phyloP scores from a whole-genome alignment of 148 eudicot genomes.

The Arbutus unedo region DNA sequence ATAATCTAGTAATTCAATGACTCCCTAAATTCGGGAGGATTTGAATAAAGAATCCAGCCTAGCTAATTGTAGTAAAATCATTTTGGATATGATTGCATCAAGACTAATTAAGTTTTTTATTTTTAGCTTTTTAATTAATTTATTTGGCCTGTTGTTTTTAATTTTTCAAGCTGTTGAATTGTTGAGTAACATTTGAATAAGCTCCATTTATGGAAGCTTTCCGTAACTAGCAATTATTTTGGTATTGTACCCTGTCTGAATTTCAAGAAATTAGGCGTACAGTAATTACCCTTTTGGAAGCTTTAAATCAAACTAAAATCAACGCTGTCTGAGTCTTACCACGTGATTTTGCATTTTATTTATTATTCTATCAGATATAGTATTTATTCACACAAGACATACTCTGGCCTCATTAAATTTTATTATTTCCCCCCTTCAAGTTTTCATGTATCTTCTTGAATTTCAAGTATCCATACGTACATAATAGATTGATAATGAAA shows the following conservation, averaged over 20 bases:
- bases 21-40: too few relatives aligned
- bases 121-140: background rate
- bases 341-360: background rate
- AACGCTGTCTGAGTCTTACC: background rate
- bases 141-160: background rate
- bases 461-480: background rate
- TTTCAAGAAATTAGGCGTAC: too few relatives aligned
- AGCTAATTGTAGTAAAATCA: background rate
- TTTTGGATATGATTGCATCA: background rate
- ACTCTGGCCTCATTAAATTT: background rate
- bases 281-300: background rate
- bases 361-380: background rate
- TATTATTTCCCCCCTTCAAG: background rate
- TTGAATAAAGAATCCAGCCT: too few relatives aligned
- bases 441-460: background rate
- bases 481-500: too few relatives aligned
- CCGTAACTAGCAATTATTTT: background rate
- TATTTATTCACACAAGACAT: background rate
- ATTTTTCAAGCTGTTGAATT: background rate
- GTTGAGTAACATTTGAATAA: background rate
- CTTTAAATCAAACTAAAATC: background rate
- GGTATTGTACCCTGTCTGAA: background rate
- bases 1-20: too few relatives aligned
- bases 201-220: slow-evolving; percentile 7
- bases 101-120: background rate